These are phyloP conservation scores for Leishmania major DNA, from an alignment of 208 protist species.

Conservation along the genomic window DNA sequence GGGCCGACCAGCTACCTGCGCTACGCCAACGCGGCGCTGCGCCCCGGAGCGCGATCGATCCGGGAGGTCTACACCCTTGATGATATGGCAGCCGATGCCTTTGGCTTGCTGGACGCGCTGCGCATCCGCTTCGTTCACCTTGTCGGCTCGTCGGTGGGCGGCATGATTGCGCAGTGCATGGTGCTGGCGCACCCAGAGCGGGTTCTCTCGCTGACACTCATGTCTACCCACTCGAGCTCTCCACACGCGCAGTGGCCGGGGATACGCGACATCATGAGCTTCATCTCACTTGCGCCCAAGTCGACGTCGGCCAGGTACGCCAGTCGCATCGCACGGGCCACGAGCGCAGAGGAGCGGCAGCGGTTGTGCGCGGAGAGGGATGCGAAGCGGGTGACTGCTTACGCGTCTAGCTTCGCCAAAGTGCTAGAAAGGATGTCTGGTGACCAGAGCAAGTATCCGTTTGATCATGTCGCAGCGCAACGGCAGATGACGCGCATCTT, in stretches of 20 bases:
- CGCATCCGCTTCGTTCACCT: constrained; percentile 42
- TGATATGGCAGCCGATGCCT: constrained; percentile 67
- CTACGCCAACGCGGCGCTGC: constrained; percentile 34
- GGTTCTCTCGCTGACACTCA: constrained; percentile 50
- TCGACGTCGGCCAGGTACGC: constrained; percentile 41
- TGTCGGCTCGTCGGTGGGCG: constrained; percentile 74
- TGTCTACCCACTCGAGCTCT: constrained; percentile 48
- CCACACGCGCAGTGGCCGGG: constrained; percentile 39
- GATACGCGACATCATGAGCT: constrained; percentile 43
- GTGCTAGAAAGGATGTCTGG: constrained; percentile 46
- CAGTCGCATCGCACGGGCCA: constrained; percentile 27
- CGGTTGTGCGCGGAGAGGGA: constrained; percentile 31
- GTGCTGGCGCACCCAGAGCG: constrained; percentile 49
- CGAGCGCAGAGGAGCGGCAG: constrained; percentile 31
- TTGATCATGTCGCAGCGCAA: constrained; percentile 35
- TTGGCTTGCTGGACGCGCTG: constrained; percentile 62
- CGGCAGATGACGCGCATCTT: constrained; percentile 46
- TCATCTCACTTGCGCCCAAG: constrained; percentile 37
- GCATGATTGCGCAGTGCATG: constrained; percentile 73
- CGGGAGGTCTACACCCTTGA: constrained; percentile 50
- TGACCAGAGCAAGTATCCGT: constrained; percentile 37
- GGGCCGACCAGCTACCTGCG: constrained; percentile 15
- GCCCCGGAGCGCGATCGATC: constrained; percentile 39
- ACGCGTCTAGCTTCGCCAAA: constrained; percentile 38
- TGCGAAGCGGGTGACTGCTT: constrained; percentile 33